Evolutionary conservation across 2,329 filamentous ascomycete species (phyloP).

Genomic region (Westerdykella ornata): DNA sequence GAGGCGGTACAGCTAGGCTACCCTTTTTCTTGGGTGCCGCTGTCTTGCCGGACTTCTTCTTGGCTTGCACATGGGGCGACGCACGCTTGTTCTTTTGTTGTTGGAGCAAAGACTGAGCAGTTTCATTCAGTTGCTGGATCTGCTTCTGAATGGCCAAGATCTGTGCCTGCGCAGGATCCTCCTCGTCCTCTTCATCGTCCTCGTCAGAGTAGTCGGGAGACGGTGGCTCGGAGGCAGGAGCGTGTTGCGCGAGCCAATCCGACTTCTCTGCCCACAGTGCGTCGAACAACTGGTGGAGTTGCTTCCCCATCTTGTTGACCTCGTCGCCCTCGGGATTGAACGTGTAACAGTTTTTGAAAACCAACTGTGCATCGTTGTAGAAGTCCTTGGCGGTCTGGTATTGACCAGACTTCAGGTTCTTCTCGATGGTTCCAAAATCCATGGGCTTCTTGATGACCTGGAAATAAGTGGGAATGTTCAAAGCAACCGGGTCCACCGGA

Average conservation of each 20-base stretch:
- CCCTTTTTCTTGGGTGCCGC: constrained; percentile 22
- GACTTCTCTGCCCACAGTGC: constrained; percentile 70
- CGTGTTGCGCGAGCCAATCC: constrained; percentile 71
- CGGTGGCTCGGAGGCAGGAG: constrained; percentile 57
- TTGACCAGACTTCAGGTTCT: constrained; percentile 68
- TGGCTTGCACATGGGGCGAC: constrained; percentile 42
- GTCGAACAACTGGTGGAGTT: constrained; percentile 69
- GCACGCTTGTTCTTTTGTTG: constrained; percentile 47
- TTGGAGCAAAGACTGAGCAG: constrained; percentile 51
- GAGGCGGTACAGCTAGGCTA: constrained; percentile 23
- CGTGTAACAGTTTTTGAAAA: constrained; percentile 82
- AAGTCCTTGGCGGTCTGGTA: constrained; percentile 82
- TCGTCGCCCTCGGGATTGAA: constrained; percentile 81
- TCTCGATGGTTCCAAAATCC: constrained; percentile 78
- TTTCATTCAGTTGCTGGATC: constrained; percentile 60
- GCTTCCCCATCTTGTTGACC: constrained; percentile 64
- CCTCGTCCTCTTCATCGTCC: constrained; percentile 57
- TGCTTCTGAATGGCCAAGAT: constrained; percentile 54
- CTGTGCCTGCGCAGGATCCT: constrained; percentile 40
- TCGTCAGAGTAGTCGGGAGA: constrained; percentile 65
- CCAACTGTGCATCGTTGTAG: constrained; percentile 71
- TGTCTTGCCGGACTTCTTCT: constrained; percentile 43
- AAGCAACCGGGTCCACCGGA: constrained; percentile 86
- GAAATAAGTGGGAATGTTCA: constrained; percentile 90
- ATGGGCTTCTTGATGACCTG: constrained; percentile 94